Percentiles rank a stretch among this genome's conserved stretches.
Conservation (phyloP, 2,329 filamentous ascomycete genomes). For the Penicillium sp. region DNA sequence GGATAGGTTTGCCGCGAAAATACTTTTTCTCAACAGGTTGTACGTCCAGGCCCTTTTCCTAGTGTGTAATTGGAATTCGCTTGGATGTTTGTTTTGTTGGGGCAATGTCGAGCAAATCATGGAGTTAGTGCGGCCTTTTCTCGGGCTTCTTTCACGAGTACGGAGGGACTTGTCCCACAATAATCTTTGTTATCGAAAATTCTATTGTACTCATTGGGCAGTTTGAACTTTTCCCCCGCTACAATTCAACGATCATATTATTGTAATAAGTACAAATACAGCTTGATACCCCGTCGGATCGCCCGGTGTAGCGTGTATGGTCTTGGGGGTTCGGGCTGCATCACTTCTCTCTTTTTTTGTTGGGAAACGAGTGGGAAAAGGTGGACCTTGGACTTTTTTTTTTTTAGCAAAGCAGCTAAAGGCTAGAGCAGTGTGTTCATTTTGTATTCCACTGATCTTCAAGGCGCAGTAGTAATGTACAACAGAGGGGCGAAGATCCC, state of each 20-base stretch:
- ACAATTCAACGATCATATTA: background rate
- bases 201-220: background rate
- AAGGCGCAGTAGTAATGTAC: constrained; percentile 3
- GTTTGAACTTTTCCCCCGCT: background rate
- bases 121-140: constrained; percentile 7
- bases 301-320: background rate
- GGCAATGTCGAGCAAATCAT: background rate
- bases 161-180: background rate
- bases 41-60: background rate
- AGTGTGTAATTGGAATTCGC: background rate
- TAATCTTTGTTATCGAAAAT: background rate
- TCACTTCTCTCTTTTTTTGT: background rate
- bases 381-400: constrained; percentile 13
- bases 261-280: background rate
- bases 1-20: constrained; percentile 18
- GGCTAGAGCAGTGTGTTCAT: background rate
- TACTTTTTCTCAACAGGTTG: constrained; percentile 11
- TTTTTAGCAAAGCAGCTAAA: background rate
- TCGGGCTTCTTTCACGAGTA: background rate
- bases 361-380: constrained; percentile 16
- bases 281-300: constrained; percentile 4
- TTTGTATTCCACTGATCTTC: constrained; percentile 15
- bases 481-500: background rate
- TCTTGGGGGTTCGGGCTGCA: background rate
- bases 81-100: background rate